Evolutionary conservation across 306 rosid species (phyloP).

Genomic region (Lupinus albus): DNA sequence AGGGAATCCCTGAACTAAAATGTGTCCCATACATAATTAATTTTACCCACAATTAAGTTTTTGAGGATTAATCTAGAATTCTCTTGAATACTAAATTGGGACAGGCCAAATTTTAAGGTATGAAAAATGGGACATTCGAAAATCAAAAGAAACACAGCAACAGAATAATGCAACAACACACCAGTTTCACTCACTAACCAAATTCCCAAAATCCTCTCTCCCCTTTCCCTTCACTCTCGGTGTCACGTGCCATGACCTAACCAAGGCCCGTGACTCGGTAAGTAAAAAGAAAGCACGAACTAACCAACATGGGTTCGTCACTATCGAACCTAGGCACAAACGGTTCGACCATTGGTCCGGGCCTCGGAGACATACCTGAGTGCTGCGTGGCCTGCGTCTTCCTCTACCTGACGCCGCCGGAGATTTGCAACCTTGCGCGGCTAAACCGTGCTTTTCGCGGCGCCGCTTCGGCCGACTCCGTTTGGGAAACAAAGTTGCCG

Average conservation of each 20-base stretch:
- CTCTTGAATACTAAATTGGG: too few relatives aligned
- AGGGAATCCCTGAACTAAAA: too few relatives aligned
- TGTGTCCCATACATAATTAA: too few relatives aligned
- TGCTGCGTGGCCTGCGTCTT: constrained; percentile 87
- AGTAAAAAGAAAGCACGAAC: neutral
- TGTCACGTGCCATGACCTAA: neutral
- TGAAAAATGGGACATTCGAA: too few relatives aligned
- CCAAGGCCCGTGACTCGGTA: neutral
- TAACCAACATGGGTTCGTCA: constrained; percentile 67
- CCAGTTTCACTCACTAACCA: neutral
- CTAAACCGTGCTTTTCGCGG: constrained; percentile 84
- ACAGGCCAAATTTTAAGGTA: too few relatives aligned
- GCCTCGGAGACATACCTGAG: constrained; percentile 95
- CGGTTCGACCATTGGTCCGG: constrained; percentile 65
- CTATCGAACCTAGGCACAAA: constrained; percentile 66
- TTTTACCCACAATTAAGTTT: too few relatives aligned
- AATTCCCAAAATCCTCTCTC: neutral
- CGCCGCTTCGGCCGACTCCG: constrained; percentile 84
- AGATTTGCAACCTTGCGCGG: constrained; percentile 87
- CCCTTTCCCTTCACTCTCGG: neutral
- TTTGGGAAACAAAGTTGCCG: constrained; percentile 85
- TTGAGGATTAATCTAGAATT: too few relatives aligned
- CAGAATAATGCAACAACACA: too few relatives aligned
- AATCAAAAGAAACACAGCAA: too few relatives aligned
- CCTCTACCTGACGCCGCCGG: constrained; percentile 78